Evolutionary conservation across 495 filamentous ascomycete species (phyloP).

Genomic region (Penicillium antarcticum): DNA sequence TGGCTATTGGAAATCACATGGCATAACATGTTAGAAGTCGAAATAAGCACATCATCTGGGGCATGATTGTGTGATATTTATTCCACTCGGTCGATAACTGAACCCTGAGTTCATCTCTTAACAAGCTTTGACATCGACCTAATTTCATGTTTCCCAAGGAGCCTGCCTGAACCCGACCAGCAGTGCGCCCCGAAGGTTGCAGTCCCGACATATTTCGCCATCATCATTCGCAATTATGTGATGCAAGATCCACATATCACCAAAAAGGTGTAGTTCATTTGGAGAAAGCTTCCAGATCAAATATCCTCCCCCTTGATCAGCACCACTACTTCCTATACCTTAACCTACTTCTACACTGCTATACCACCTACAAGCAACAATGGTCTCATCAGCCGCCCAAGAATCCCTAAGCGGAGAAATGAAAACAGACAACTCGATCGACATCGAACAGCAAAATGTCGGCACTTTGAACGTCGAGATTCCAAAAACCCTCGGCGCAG

Average conservation of each 20-base stretch:
- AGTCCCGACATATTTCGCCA: not conserved
- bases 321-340: no score
- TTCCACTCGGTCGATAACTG: not conserved
- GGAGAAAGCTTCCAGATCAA: not conserved
- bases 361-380: not conserved
- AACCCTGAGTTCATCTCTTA: not conserved
- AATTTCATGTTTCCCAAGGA: not conserved
- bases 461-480: not conserved
- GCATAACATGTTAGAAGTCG: no score
- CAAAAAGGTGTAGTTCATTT: not conserved
- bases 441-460: constrained; percentile 18
- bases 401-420: constrained; percentile 2
- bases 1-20: no score
- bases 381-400: constrained; percentile 7
- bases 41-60: not conserved
- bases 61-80: not conserved
- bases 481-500: constrained; percentile 22
- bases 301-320: no score
- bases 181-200: not conserved
- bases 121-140: not conserved
- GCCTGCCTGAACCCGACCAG: not conserved
- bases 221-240: not conserved
- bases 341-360: no score
- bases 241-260: not conserved
- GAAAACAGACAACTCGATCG: constrained; percentile 6